Conservation (phyloP, 2,329 filamentous ascomycete genomes). For the Colletotrichum salicis region DNA sequence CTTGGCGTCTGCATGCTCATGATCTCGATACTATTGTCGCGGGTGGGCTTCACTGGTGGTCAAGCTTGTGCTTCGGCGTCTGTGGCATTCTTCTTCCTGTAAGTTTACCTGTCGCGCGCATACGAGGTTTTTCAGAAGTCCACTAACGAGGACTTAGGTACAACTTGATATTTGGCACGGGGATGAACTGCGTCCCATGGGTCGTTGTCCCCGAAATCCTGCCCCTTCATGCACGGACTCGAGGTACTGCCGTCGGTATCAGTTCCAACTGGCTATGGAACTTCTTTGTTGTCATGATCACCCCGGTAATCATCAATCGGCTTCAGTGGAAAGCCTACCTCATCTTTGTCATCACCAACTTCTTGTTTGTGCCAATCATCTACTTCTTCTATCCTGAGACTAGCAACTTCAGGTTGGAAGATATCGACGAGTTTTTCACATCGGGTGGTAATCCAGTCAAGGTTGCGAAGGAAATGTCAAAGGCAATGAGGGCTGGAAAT, state of each 20-base stretch:
- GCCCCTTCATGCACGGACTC: slow-evolving; percentile 45
- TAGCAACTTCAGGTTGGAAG: slow-evolving; percentile 58
- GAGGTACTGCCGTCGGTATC: slow-evolving; percentile 46
- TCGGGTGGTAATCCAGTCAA: slow-evolving; percentile 35
- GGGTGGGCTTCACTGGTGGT: slow-evolving; percentile 30
- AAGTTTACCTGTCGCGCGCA: slow-evolving; percentile 19
- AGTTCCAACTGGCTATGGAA: slow-evolving; percentile 51
- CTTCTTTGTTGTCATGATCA: slow-evolving; percentile 60
- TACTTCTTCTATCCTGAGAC: slow-evolving; percentile 66
- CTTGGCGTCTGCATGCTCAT: slow-evolving; percentile 50
- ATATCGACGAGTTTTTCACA: slow-evolving; percentile 61
- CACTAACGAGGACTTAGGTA: slow-evolving; percentile 34
- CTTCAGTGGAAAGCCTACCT: slow-evolving; percentile 63
- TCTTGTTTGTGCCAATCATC: slow-evolving; percentile 53
- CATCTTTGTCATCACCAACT: slow-evolving; percentile 62
- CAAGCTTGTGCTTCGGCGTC: slow-evolving; percentile 40
- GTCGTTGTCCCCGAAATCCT: slow-evolving; percentile 50
- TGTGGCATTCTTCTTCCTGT: slow-evolving; percentile 50
- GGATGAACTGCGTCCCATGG: slow-evolving; percentile 49
- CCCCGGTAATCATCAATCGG: slow-evolving; percentile 57
- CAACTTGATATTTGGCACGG: slow-evolving; percentile 42
- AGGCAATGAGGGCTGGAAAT: slow-evolving; percentile 6
- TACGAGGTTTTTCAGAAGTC: not conserved
- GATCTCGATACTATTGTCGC: slow-evolving; percentile 46
- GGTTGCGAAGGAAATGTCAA: slow-evolving; percentile 28